These are phyloP conservation scores for Termitomyces sp. DNA, from an alignment of 768 basidiomycete genomes.

Conservation along the genomic window DNA sequence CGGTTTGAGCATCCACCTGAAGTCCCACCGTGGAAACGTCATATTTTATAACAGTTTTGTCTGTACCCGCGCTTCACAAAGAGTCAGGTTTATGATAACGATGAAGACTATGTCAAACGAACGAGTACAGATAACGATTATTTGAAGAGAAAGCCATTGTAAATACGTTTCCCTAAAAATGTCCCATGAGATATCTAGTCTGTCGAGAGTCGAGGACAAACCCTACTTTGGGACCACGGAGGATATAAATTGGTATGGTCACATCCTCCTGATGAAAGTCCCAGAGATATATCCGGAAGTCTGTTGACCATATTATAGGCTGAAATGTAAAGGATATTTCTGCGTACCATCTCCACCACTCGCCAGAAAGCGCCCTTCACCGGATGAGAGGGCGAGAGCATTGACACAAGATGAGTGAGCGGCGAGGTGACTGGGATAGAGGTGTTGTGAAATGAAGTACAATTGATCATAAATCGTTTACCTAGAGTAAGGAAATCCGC, in stretches of 20 bases:
- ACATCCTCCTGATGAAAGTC: slow-evolving; percentile 63
- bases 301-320: slow-evolving; percentile 25
- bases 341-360: slow-evolving; percentile 67
- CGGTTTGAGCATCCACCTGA: slow-evolving; percentile 7
- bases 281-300: slow-evolving; percentile 57
- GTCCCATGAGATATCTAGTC: too few species aligned
- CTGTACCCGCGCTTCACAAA: slow-evolving; percentile 49
- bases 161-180: slow-evolving; percentile 62
- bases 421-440: slow-evolving; percentile 26
- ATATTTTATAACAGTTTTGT: slow-evolving; percentile 49
- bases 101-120: slow-evolving; percentile 9
- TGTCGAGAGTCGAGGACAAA: not conserved
- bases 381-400: slow-evolving; percentile 56
- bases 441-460: not conserved
- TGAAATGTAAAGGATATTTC: not conserved
- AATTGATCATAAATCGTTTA: slow-evolving; percentile 4
- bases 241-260: slow-evolving; percentile 33
- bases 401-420: slow-evolving; percentile 67
- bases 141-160: slow-evolving; percentile 66
- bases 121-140: slow-evolving; percentile 22
- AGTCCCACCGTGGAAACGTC: slow-evolving; percentile 41
- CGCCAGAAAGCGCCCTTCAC: slow-evolving; percentile 58
- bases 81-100: not conserved
- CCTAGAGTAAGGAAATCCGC: slow-evolving; percentile 39
- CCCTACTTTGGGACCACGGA: slow-evolving; percentile 45